phyloP scores from a whole-genome alignment of 306 rosid species.

The Dalbergia cochinchinensis region DNA sequence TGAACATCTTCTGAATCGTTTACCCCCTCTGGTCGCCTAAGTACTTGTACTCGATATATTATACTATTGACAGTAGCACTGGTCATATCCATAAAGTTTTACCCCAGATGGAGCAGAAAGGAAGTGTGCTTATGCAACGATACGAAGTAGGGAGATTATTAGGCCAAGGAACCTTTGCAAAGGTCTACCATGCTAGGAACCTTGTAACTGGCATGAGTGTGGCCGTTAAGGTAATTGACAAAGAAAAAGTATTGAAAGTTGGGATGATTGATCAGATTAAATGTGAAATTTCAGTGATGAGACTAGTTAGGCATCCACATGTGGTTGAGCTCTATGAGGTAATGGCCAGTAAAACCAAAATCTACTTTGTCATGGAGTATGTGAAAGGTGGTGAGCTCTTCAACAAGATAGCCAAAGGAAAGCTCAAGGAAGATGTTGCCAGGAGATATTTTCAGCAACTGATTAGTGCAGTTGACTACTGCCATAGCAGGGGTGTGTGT shows the following conservation, averaged over 20 bases:
- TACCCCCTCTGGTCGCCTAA: conserved; percentile 36
- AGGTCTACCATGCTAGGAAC: conserved; percentile 89
- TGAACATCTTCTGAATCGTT: conserved; percentile 45
- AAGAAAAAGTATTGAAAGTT: conserved; percentile 83
- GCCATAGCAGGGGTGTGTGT: conserved; percentile 88
- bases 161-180: conserved; percentile 99
- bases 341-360: conserved; percentile 94
- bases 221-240: conserved; percentile 84
- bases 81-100: conserved; percentile 36
- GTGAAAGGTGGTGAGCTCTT: conserved; percentile 96
- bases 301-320: conserved; percentile 76
- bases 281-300: conserved; percentile 93
- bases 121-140: conserved; percentile 77
- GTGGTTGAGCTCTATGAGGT: conserved; percentile 97
- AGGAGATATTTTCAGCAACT: conserved; percentile 88
- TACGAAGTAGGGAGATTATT: conserved; percentile 81
- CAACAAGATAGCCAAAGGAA: conserved; percentile 87
- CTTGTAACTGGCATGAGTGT: conserved; percentile 74
- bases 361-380: conserved; percentile 91
- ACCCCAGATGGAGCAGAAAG: conserved; percentile 71
- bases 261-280: conserved; percentile 94
- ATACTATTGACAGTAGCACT: conserved; percentile 43
- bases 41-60: conserved; percentile 31
- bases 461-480: conserved; percentile 89
- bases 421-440: conserved; percentile 80